phyloP scores from a whole-genome alignment of 495 filamentous ascomycete species.

The Thermothielavioides terrestris region DNA sequence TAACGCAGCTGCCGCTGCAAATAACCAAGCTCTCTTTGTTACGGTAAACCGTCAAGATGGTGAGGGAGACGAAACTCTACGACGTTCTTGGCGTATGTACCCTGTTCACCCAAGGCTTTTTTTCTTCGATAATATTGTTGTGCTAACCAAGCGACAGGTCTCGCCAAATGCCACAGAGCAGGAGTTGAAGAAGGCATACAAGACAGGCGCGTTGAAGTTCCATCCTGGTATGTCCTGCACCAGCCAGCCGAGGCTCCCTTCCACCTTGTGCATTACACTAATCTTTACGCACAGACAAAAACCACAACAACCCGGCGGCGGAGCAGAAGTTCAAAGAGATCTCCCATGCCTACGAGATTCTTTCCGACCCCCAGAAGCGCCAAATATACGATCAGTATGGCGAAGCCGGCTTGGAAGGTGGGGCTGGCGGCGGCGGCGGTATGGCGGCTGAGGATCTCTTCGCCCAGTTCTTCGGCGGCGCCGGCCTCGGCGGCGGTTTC shows the following conservation, averaged over 20 bases:
- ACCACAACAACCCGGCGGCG: conserved; percentile 83
- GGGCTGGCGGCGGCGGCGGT: conserved; percentile 66
- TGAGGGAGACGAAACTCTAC: conserved; percentile 83
- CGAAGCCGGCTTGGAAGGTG: conserved; percentile 87
- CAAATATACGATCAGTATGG: conserved; percentile 93
- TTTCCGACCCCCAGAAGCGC: conserved; percentile 88
- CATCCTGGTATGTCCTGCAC: conserved; percentile 65
- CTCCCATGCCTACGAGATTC: conserved; percentile 86
- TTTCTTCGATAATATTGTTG: not conserved
- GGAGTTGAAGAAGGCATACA: conserved; percentile 85
- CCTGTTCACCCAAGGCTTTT: not conserved
- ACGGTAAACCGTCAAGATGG: conserved; percentile 52
- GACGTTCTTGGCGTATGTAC: conserved; percentile 72
- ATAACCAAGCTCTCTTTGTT: not conserved
- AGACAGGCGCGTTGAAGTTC: conserved; percentile 78
- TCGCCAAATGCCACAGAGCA: conserved; percentile 60
- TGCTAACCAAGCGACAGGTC: conserved; percentile 48
- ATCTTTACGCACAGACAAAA: conserved; percentile 65
- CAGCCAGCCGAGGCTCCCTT: not conserved
- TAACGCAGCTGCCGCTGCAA: not conserved
- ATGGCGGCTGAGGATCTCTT: conserved; percentile 98
- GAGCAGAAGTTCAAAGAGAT: conserved; percentile 98
- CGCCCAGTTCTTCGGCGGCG: conserved; percentile 92
- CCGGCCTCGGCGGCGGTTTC: conserved; percentile 63
- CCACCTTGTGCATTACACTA: conserved; percentile 4